Conservation (phyloP, 2,329 filamentous ascomycete species). For the Coniella vitis region DNA sequence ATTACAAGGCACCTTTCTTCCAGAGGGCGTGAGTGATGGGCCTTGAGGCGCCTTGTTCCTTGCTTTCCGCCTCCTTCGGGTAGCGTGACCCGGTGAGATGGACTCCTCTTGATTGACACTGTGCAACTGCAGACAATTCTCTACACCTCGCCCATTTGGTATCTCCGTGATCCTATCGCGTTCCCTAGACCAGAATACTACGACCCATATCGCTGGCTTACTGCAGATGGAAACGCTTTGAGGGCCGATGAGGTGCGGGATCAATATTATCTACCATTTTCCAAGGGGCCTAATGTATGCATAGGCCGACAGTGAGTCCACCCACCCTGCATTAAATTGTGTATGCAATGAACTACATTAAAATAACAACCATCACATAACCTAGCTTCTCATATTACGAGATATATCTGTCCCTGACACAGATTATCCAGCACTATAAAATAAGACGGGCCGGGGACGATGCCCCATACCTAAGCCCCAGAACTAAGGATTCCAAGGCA, state of each 20-base stretch:
- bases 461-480: background rate
- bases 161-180: conserved; percentile 22
- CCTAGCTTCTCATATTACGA: conserved; percentile 11
- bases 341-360: too few species aligned
- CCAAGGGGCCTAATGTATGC: conserved; percentile 23
- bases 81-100: too few species aligned
- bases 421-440: conserved; percentile 2
- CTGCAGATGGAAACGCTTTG: conserved; percentile 1
- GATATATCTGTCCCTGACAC: background rate
- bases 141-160: conserved; percentile 25
- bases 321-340: background rate
- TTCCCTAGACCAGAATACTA: conserved; percentile 22
- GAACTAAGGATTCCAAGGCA: background rate
- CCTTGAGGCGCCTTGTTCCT: too few species aligned
- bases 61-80: too few species aligned
- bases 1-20: conserved; percentile 19
- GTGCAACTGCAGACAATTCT: conserved; percentile 19
- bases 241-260: conserved; percentile 18
- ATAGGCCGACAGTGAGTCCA: conserved; percentile 23
- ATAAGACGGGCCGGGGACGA: background rate
- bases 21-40: conserved; percentile 17
- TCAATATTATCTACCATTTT: conserved; percentile 25
- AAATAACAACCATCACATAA: too few species aligned
- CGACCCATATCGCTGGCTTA: conserved; percentile 23
- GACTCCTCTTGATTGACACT: too few species aligned